Evolutionary conservation across 768 basidiomycete species (phyloP).

Genomic region (Gloeostereum incarnatum): DNA sequence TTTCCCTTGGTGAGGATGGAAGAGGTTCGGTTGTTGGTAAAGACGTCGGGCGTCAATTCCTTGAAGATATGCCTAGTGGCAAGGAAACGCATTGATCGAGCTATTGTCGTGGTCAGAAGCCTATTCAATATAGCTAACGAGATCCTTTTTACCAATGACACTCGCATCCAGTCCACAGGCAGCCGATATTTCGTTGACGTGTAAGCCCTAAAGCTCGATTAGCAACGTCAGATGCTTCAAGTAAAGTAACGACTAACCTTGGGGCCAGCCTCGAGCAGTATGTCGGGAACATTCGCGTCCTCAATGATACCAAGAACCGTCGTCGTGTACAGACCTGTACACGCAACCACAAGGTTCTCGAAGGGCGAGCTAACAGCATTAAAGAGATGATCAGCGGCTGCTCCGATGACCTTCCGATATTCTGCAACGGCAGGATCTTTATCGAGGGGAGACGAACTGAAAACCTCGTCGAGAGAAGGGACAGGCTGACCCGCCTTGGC

Average conservation of each 20-base stretch:
- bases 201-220: slow-evolving; percentile 10
- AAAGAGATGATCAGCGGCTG: slow-evolving; percentile 16
- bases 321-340: neutral
- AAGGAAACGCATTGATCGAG: slow-evolving; percentile 16
- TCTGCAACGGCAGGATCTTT: slow-evolving; percentile 7
- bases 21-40: slow-evolving; percentile 17
- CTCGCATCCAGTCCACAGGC: slow-evolving; percentile 9
- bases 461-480: slow-evolving; percentile 17
- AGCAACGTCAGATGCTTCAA: neutral
- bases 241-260: slow-evolving; percentile 2
- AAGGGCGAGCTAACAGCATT: slow-evolving; percentile 8
- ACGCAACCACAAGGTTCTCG: slow-evolving; percentile 4
- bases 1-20: slow-evolving; percentile 10
- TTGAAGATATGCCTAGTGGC: slow-evolving; percentile 18
- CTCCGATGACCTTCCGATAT: slow-evolving; percentile 11
- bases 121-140: neutral
- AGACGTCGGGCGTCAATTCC: slow-evolving; percentile 16
- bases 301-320: slow-evolving; percentile 5
- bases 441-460: slow-evolving; percentile 8
- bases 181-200: slow-evolving; percentile 16
- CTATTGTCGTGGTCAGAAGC: slow-evolving; percentile 4
- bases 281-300: slow-evolving; percentile 16
- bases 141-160: slow-evolving; percentile 14
- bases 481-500: slow-evolving; percentile 12
- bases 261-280: slow-evolving; percentile 16